These are phyloP conservation scores for Saccharomyces hybrid DNA, from an alignment of 1,139 yeast genomes.

Conservation along the genomic window DNA sequence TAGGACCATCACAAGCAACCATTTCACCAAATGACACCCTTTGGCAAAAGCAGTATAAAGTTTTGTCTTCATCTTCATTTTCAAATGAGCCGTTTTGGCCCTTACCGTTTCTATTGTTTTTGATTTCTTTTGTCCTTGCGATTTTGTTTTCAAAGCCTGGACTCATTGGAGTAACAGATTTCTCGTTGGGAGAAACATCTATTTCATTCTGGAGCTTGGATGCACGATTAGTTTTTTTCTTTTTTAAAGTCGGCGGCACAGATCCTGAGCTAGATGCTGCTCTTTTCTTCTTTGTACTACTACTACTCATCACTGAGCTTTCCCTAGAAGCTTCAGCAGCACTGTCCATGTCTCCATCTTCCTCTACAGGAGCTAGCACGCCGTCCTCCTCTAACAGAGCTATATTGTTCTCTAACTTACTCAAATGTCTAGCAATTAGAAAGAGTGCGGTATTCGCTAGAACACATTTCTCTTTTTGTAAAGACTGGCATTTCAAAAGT, in stretches of 20 bases:
- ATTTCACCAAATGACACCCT: slow-evolving; percentile 65
- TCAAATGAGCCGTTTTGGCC: slow-evolving; percentile 9
- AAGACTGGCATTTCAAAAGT: slow-evolving; percentile 47
- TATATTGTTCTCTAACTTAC: slow-evolving; percentile 66
- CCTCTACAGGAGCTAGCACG: slow-evolving; percentile 52
- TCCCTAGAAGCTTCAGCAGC: slow-evolving; percentile 26
- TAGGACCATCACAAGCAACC: slow-evolving; percentile 73
- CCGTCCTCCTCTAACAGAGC: slow-evolving; percentile 75
- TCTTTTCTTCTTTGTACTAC: slow-evolving; percentile 19
- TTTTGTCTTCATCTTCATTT: slow-evolving; percentile 37
- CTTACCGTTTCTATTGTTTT: background rate
- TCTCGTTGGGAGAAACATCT: background rate
- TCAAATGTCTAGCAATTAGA: slow-evolving; percentile 65
- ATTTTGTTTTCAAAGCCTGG: background rate
- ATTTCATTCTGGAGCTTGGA: background rate
- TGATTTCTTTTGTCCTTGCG: background rate
- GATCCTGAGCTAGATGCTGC: slow-evolving; percentile 15
- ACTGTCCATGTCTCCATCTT: slow-evolving; percentile 25
- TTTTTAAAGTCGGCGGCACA: slow-evolving; percentile 13
- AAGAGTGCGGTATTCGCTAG: slow-evolving; percentile 80
- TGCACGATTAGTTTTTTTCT: slow-evolving; percentile 18
- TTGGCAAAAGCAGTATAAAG: slow-evolving; percentile 59
- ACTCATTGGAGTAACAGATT: background rate
- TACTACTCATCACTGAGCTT: slow-evolving; percentile 15
- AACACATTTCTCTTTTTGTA: slow-evolving; percentile 72